These are phyloP conservation scores for Margaritispora aquatica DNA, from an alignment of 495 filamentous ascomycete genomes.

Conservation along the genomic window DNA sequence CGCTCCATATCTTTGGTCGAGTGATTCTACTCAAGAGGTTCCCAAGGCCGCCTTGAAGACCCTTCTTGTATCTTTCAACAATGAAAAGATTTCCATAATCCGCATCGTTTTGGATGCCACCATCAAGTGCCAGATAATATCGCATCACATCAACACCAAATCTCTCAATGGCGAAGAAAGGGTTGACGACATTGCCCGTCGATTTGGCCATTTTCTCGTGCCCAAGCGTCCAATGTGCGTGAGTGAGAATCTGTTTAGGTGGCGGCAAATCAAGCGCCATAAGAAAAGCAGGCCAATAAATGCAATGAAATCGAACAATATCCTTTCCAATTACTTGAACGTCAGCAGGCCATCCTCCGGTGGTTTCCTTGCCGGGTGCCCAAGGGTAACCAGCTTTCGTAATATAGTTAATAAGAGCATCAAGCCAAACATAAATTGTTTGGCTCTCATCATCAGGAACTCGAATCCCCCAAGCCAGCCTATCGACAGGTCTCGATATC, in stretches of 20 bases:
- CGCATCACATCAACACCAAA: slow-evolving; percentile 85
- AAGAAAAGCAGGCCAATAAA: slow-evolving; percentile 97
- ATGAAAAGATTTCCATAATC: slow-evolving; percentile 79
- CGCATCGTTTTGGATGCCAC: slow-evolving; percentile 65
- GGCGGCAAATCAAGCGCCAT: slow-evolving; percentile 79
- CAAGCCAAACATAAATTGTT: slow-evolving; percentile 97
- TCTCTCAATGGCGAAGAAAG: slow-evolving; percentile 83
- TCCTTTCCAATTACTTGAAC: slow-evolving; percentile 94
- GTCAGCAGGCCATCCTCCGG: slow-evolving; percentile 81
- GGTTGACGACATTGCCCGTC: slow-evolving; percentile 90
- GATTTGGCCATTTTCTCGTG: slow-evolving; percentile 93
- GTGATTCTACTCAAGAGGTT: slow-evolving; percentile 70
- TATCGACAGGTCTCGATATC: slow-evolving; percentile 72
- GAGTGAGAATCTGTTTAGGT: slow-evolving; percentile 78
- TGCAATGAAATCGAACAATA: slow-evolving; percentile 90
- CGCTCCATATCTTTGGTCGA: slow-evolving; percentile 58
- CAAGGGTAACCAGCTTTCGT: slow-evolving; percentile 84
- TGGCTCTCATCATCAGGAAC: slow-evolving; percentile 80
- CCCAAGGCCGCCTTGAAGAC: slow-evolving; percentile 66
- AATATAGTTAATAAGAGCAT: slow-evolving; percentile 90
- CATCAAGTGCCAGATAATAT: slow-evolving; percentile 76
- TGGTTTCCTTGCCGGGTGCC: slow-evolving; percentile 46
- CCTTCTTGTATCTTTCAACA: slow-evolving; percentile 69
- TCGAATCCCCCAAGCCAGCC: slow-evolving; percentile 83
- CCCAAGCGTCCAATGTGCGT: slow-evolving; percentile 93